Evolutionary conservation across 1,139 yeast genomes (phyloP).

Genomic region (Saccharomyces hybrid): DNA sequence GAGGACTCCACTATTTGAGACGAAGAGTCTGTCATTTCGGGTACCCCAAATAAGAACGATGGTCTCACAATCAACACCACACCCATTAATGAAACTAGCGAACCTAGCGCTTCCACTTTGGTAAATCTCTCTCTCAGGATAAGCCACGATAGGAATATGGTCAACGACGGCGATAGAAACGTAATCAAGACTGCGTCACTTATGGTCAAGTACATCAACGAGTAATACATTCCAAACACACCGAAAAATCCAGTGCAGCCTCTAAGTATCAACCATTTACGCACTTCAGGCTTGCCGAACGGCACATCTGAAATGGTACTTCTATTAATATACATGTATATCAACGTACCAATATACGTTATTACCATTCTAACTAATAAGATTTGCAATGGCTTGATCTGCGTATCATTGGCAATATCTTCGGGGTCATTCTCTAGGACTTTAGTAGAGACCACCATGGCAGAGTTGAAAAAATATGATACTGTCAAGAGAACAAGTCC

Average conservation of each 20-base stretch:
- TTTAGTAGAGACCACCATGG: constrained; percentile 71
- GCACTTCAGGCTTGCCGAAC: constrained; percentile 57
- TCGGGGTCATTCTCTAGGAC: constrained; percentile 52
- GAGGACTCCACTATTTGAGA: constrained; percentile 22
- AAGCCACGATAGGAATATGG: constrained; percentile 67
- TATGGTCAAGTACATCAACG: constrained; percentile 63
- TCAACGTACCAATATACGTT: constrained; percentile 52
- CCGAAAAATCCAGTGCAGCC: constrained; percentile 75
- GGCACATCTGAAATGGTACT: constrained; percentile 51
- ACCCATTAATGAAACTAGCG: constrained; percentile 61
- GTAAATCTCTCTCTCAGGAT: constrained; percentile 61
- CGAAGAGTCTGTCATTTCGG: constrained; percentile 5
- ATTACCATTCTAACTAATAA: constrained; percentile 68
- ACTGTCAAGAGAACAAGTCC: constrained; percentile 40
- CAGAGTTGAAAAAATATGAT: constrained; percentile 64
- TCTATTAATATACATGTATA: constrained; percentile 45
- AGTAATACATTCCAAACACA: constrained; percentile 66
- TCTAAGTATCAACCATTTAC: constrained; percentile 50
- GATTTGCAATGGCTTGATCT: constrained; percentile 67
- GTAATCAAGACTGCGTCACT: constrained; percentile 75
- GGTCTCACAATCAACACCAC: constrained; percentile 81
- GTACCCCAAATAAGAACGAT: constrained; percentile 52
- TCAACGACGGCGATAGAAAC: constrained; percentile 68
- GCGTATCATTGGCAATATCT: constrained; percentile 13
- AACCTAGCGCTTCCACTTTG: constrained; percentile 58